phyloP scores from a whole-genome alignment of 139 green algal species.

The Nannochloris sp. region DNA sequence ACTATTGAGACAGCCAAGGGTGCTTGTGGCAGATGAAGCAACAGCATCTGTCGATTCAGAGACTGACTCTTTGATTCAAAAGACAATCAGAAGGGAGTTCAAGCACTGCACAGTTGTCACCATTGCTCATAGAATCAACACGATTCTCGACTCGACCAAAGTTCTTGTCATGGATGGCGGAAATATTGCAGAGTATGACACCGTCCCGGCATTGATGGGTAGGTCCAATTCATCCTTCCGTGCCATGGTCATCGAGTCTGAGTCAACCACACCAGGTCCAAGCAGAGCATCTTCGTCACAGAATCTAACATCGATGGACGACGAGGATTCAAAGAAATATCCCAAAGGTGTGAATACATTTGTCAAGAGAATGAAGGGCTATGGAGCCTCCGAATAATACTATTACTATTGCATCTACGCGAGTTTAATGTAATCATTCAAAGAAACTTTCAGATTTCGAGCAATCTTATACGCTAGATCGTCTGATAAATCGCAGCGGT shows the following conservation, averaged over 20 bases:
- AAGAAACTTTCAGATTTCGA: slow-evolving; percentile 24
- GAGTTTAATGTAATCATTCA: slow-evolving; percentile 30
- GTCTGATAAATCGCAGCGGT: slow-evolving; percentile 35
- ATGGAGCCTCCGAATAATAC: not conserved
- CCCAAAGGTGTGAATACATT: slow-evolving; percentile 19
- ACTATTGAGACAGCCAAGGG: slow-evolving; percentile 53
- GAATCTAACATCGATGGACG: not conserved
- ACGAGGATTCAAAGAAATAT: not conserved
- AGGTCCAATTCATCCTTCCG: slow-evolving; percentile 15
- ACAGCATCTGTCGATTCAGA: slow-evolving; percentile 82
- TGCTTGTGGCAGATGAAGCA: slow-evolving; percentile 91
- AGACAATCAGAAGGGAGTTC: slow-evolving; percentile 75
- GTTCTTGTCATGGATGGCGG: slow-evolving; percentile 60
- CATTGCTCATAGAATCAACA: slow-evolving; percentile 75
- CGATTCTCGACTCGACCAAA: slow-evolving; percentile 62
- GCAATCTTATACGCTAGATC: slow-evolving; percentile 24
- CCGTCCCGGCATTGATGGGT: slow-evolving; percentile 25
- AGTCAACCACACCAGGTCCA: not conserved
- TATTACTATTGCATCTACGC: not conserved
- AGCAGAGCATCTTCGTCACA: not conserved
- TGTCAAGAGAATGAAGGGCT: slow-evolving; percentile 10
- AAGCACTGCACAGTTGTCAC: slow-evolving; percentile 71
- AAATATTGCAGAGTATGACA: slow-evolving; percentile 42
- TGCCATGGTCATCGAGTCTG: slow-evolving; percentile 22
- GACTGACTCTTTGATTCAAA: slow-evolving; percentile 74